Percentiles rank a stretch among this genome's conserved stretches.
Conservation (phyloP, 192 early-diverging fungal species). For the Entomortierella beljakovae region DNA sequence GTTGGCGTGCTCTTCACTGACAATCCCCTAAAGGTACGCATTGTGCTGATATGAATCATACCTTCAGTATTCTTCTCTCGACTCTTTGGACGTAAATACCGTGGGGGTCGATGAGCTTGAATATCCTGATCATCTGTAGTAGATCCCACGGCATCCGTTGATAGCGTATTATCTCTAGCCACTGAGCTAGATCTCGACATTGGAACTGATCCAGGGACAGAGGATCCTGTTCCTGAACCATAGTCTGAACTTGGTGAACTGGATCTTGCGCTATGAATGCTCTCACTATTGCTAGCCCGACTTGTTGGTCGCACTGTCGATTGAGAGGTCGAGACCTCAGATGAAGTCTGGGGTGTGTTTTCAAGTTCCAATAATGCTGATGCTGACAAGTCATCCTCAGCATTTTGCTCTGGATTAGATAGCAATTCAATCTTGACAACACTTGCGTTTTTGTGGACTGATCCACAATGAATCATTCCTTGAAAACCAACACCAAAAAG, state of each 20-base stretch:
- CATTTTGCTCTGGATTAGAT: conserved; percentile 15
- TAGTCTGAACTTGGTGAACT: conserved; percentile 47
- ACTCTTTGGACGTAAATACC: background rate
- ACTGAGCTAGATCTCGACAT: conserved; percentile 36
- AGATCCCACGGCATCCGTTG: background rate
- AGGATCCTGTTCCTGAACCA: conserved; percentile 48
- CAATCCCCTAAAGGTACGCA: conserved; percentile 33
- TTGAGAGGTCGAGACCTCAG: background rate
- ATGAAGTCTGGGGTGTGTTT: background rate
- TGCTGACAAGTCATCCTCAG: conserved; percentile 7
- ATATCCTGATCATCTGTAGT: conserved; percentile 4
- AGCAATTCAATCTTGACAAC: conserved; percentile 57
- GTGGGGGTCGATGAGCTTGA: background rate
- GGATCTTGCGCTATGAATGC: conserved; percentile 5
- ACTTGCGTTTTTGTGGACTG: conserved; percentile 66
- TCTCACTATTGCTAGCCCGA: conserved; percentile 17
- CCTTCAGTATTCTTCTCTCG: conserved; percentile 10
- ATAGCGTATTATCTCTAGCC: background rate
- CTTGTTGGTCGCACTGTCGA: conserved; percentile 7
- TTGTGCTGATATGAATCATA: conserved; percentile 42
- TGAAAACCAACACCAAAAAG: conserved; percentile 60
- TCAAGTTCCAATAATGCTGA: conserved; percentile 8
- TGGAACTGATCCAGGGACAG: conserved; percentile 27
- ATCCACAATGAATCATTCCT: conserved; percentile 71
- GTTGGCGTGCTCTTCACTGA: conserved; percentile 1